Base-by-base conservation (phyloP, 1,284 basidiomycete genomes). In the Leccinum brunneo-olivaceum region DNA sequence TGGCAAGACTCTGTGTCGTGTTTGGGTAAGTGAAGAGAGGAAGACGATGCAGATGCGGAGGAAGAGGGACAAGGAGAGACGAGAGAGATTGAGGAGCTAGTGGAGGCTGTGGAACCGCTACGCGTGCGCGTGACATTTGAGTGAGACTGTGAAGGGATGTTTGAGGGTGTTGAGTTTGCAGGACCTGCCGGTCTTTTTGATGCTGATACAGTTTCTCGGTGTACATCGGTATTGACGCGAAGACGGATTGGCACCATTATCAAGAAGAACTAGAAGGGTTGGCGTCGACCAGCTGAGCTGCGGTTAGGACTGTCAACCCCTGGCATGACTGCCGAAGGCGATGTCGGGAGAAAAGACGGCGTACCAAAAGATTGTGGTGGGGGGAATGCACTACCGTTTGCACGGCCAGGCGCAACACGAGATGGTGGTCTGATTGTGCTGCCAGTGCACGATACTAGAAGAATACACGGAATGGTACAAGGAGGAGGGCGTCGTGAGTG, bases 31-130 rank as follows among this genome's bases (percentile, higher is more conserved):
- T 62, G 60, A 20, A 77, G 66, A 32, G 76, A 77, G 12, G 72
- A 69, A 1, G 74, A 66, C 1, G 79, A 81, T 9, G 64, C 67
- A 51, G 77, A 75, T 16, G 56, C 56, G 32, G 54, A 58, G 34
- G 76, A 71, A 18, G 78, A 77, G 12, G 76, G 70, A 23, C 62
- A 56, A 4, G 77, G 77, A 24, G 79, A 79, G 33, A 73, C 60
- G 39, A 75, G 63, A 24, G 76, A 76, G 32, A 76, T 57, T 6
- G 76, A 76, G 11, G 79, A 80, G 30, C 68, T 59, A 5, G 74
- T 67, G 12, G 80, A 81, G 12, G 75, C 72, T 28, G 70, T 72
- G 21, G 80, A 81, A 14, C 63, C 56, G 51, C 70, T 77, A 39
- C 76, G 72, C 29, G 61, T 45, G 34, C 73, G 70, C 20, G 39